Evolutionary conservation across 1,284 basidiomycete species (phyloP), one percentile per base, ranked within the genome.

Genomic region (Chalciporus sp.): DNA sequence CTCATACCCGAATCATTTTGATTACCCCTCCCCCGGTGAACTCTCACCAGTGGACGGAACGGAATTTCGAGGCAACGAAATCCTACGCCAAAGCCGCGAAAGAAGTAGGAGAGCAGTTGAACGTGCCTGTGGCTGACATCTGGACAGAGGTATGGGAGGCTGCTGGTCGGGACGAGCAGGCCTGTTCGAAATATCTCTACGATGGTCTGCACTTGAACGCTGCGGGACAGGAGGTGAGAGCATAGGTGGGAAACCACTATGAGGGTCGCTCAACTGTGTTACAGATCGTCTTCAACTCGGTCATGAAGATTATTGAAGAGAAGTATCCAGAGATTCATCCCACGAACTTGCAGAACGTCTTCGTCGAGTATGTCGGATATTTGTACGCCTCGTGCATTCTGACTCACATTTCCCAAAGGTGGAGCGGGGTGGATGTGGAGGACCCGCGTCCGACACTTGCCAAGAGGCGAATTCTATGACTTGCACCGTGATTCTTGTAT

Each of bases 21-120:
- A 83, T 96, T 58, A 90, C 90, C 5, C 88, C 93, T 14, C 92
- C 94, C 4, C 94, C 94, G 2, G 78, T 95, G 52, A 88, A 89
- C 62, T 83, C 83, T 3, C 60, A 76, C 55, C 80, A 84, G 61
- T 74, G 86, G 33, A 74, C 77, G 14, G 85, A 86, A 64, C 82
- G 92, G 9, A 65, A 76, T 29, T 85, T 88, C 57, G 82, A 79
- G 27, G 74, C 74, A 19, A 90, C 90, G 12, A 79, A 73, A 55
- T 60, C 63, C 47, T 95, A 94, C 67, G 90, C 90, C 4, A 76
- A 86, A 49, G 87, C 84, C 8, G 88, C 87, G 41, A 76, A 77
- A 55, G 78, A 81, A 27, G 80, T 92, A 0, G 92, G 79, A 0
- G 59, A 59, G 46, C 74, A 78, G 56, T 73, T 81, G 52, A 68